Percentiles rank a stretch among this genome's conserved stretches.
phyloP scores from a whole-genome alignment of 768 basidiomycete species.

The Mycena crocata region DNA sequence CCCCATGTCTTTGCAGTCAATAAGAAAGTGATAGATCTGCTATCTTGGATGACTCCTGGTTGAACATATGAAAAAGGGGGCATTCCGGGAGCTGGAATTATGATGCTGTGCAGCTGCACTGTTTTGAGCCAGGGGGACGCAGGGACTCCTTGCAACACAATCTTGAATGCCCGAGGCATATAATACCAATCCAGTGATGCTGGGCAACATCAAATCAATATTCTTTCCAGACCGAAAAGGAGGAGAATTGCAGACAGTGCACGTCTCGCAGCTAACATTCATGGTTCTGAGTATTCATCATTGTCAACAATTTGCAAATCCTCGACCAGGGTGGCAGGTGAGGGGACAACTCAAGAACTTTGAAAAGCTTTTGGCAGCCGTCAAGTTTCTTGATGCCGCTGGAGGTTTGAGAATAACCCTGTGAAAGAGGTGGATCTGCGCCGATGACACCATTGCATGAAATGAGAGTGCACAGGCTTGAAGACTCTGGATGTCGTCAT shows the following conservation, averaged over 20 bases:
- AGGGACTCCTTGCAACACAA: background rate
- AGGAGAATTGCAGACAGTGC: background rate
- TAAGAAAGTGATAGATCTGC: background rate
- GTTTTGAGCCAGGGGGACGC: background rate
- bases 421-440: constrained; percentile 1
- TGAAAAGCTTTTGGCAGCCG: constrained; percentile 1
- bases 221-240: background rate
- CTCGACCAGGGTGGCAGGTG: constrained; percentile 6
- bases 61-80: background rate
- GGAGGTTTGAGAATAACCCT: background rate
- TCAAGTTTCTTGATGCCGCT: background rate
- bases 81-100: background rate
- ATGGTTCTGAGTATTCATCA: background rate
- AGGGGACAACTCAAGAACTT: background rate
- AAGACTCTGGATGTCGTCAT: background rate
- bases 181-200: background rate
- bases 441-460: background rate
- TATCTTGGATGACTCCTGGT: background rate
- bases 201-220: background rate
- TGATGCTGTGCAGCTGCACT: background rate
- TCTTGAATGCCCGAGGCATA: background rate
- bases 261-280: background rate
- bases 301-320: background rate
- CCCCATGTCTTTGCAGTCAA: background rate
- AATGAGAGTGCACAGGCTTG: background rate